Base-by-base conservation (phyloP, 2,329 filamentous ascomycete genomes). In the Colletotrichum melonis region DNA sequence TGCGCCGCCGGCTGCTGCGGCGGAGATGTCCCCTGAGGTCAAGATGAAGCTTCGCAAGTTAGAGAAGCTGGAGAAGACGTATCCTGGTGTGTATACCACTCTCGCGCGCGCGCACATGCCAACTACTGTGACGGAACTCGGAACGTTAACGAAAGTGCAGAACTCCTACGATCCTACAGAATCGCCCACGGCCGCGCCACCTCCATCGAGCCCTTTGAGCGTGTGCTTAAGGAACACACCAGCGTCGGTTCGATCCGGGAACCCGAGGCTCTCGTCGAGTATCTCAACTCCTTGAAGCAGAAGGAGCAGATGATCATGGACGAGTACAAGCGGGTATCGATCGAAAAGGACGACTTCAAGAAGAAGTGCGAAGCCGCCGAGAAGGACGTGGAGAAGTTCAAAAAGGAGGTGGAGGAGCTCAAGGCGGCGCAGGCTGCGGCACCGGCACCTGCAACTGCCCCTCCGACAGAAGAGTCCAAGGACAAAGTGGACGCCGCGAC, bases 241-340 rank as follows among this genome's bases (percentile, higher is more conserved):
- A 96, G 97, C 2, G 86, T 98, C 46, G 94, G 94, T 5, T 96
- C 95, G 19, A 98, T 99, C 77, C 89, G 88, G 77, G 97, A 99
- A 73, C 94, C 96, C 0, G 90, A 91, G 66, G 93, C 95, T 2
- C 87, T 99, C 42, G 90, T 95, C 7, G 96, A 98, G 82, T 99
- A 98, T 79, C 87, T 99, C 32, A 95, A 93, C 77, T 95, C 98
- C 82, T 84, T 97, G 54, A 96, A 92, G 74, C 83, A 95, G 66
- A 96, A 97, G 79, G 92, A 92, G 55, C 94, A 97, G 78, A 97
- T 99, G 94, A 92, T 97, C 3, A 92, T 97, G 90, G 93, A 97
- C 58, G 97, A 99, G 82, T 87, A 98, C 69, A 98, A 97, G 84
- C 89, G 95, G 14, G 91, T 98, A 0, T 93, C 95, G 0, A 89